phyloP scores from a whole-genome alignment of 1,284 basidiomycete genomes.

The Athelia psychrophila region DNA sequence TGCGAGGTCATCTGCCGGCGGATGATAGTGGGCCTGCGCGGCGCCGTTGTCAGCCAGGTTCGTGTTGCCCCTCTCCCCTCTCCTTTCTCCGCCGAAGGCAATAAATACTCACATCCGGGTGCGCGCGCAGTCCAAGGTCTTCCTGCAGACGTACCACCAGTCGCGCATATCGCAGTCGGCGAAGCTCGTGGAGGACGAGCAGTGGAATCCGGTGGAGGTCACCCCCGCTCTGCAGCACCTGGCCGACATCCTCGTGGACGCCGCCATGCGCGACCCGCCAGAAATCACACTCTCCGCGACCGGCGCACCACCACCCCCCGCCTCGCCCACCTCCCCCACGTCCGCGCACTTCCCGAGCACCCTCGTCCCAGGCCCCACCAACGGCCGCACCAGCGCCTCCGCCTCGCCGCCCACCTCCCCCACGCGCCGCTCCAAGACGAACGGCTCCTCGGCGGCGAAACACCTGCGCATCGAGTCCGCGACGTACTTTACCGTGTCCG shows the following conservation, averaged over 20 bases:
- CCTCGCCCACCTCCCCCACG: conserved; percentile 5
- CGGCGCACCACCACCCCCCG: conserved; percentile 11
- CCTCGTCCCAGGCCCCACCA: conserved; percentile 5
- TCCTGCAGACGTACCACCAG: conserved; percentile 86
- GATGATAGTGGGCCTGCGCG: conserved; percentile 91
- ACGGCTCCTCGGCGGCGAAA: conserved; percentile 48
- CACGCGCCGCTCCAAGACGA: conserved; percentile 16
- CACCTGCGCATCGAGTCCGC: conserved; percentile 83
- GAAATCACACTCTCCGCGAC: conserved; percentile 45
- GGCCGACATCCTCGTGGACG: conserved; percentile 75
- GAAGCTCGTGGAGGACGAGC: conserved; percentile 89
- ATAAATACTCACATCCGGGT: too few species aligned
- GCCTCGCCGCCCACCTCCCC: conserved; percentile 25
- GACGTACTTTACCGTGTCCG: conserved; percentile 82
- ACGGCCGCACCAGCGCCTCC: conserved; percentile 9
- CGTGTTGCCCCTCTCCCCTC: conserved; percentile 14
- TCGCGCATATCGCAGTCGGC: conserved; percentile 80
- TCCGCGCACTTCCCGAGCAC: background rate
- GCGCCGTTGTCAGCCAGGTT: conserved; percentile 80
- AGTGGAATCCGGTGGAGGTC: conserved; percentile 84
- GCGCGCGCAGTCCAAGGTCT: conserved; percentile 75
- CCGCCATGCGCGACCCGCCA: conserved; percentile 79
- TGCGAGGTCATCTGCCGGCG: conserved; percentile 83
- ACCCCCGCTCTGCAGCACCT: conserved; percentile 61
- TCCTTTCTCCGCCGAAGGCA: background rate